phyloP scores from a whole-genome alignment of 257 asterid species.

The Capsicum baccatum region DNA sequence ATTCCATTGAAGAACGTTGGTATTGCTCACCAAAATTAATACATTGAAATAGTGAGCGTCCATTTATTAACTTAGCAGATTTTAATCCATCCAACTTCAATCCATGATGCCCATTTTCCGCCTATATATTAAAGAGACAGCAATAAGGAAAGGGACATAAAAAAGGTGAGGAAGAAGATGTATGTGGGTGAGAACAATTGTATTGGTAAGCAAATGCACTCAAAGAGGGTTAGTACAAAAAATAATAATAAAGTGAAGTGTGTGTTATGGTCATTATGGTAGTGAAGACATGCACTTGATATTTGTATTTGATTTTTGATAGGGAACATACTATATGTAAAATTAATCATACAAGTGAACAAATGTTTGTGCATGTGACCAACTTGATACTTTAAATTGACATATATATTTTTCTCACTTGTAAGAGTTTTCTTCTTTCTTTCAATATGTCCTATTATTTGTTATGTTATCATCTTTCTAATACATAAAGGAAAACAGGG shows the following conservation, averaged over 20 bases:
- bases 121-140: not conserved
- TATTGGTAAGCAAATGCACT: conserved; percentile 27
- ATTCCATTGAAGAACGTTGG: no score
- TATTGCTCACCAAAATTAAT: no score
- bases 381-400: conserved; percentile 28
- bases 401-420: not conserved
- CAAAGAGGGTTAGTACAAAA: not conserved
- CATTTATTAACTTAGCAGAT: not conserved
- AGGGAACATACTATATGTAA: conserved; percentile 84
- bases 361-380: conserved; percentile 35
- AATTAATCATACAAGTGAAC: conserved; percentile 45
- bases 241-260: not conserved
- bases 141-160: conserved; percentile 37
- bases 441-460: not conserved
- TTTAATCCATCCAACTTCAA: not conserved
- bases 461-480: not conserved
- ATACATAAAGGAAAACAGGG: conserved; percentile 2
- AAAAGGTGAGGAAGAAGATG: conserved; percentile 30
- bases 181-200: conserved; percentile 2
- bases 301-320: conserved; percentile 61
- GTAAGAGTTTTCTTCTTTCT: not conserved
- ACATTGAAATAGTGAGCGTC: no score
- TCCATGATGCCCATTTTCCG: not conserved
- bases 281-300: conserved; percentile 47
- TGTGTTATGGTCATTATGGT: conserved; percentile 45